Evolutionary conservation across 768 basidiomycete genomes (phyloP).

Genomic region (Chlorophyllum brunneum): DNA sequence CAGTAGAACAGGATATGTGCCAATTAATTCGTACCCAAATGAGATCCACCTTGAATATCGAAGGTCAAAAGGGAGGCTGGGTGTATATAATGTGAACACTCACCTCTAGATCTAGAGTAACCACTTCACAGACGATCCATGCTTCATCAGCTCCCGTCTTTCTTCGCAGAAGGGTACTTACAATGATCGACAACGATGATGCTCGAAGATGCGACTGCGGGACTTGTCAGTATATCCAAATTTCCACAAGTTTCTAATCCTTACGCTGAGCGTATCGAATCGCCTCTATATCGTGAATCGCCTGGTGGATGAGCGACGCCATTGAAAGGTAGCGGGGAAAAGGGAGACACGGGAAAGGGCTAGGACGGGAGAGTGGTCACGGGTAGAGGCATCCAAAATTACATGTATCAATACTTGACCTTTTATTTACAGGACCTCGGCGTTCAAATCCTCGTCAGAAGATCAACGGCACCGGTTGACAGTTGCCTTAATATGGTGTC

Average conservation of each 20-base stretch:
- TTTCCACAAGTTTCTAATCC: constrained; percentile 13
- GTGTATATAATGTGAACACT: constrained; percentile 6
- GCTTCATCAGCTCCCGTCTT: neutral
- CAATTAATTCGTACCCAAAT: constrained; percentile 46
- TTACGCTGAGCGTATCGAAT: constrained; percentile 42
- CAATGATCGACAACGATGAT: constrained; percentile 55
- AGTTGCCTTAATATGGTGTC: no score
- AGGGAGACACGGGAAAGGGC: neutral
- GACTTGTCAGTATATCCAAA: neutral
- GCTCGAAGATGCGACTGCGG: constrained; percentile 44
- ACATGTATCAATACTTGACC: neutral
- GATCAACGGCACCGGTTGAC: neutral
- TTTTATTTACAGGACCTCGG: constrained; percentile 1
- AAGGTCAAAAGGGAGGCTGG: neutral
- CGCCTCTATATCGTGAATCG: constrained; percentile 33
- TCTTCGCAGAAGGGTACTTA: constrained; percentile 23
- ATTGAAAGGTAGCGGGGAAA: neutral
- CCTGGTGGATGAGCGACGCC: constrained; percentile 17
- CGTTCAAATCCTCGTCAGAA: neutral
- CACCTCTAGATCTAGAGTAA: constrained; percentile 53
- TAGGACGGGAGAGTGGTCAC: neutral
- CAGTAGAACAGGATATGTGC: neutral
- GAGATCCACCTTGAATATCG: constrained; percentile 38
- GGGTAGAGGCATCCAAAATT: neutral
- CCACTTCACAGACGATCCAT: constrained; percentile 26